Conservation (phyloP, 352 stramenopile genomes). For the Pythium myriotylum region DNA sequence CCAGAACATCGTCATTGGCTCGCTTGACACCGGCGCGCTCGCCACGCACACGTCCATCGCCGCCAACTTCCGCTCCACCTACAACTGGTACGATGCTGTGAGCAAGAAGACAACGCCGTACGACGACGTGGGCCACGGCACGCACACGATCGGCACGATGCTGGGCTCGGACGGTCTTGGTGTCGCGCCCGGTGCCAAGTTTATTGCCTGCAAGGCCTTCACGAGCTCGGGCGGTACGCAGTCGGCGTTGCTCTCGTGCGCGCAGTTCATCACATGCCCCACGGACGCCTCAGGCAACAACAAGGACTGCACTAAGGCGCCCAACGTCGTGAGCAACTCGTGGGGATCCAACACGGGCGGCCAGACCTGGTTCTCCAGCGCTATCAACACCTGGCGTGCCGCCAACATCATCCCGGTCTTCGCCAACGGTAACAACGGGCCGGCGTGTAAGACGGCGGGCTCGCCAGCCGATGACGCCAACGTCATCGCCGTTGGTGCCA, state of each 20-base stretch:
- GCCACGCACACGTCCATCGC: slow-evolving; percentile 31
- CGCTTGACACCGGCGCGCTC: slow-evolving; percentile 37
- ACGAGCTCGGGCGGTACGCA: slow-evolving; percentile 12
- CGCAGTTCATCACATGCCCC: slow-evolving; percentile 32
- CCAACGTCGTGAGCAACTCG: slow-evolving; percentile 38
- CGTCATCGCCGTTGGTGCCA: slow-evolving; percentile 30
- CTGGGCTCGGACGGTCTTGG: slow-evolving; percentile 35
- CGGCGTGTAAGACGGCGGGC: background rate
- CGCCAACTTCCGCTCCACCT: slow-evolving; percentile 29
- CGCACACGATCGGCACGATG: slow-evolving; percentile 32
- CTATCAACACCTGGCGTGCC: background rate
- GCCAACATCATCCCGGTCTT: background rate
- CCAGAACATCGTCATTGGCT: slow-evolving; percentile 30
- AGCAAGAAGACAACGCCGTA: slow-evolving; percentile 18
- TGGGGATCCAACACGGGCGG: slow-evolving; percentile 26
- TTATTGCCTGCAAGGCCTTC: background rate
- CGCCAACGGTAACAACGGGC: slow-evolving; percentile 13
- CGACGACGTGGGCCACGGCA: slow-evolving; percentile 31
- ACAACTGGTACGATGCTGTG: slow-evolving; percentile 37
- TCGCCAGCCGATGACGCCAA: slow-evolving; percentile 22
- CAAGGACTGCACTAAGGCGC: slow-evolving; percentile 38
- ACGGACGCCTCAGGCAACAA: slow-evolving; percentile 22
- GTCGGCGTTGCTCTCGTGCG: slow-evolving; percentile 29
- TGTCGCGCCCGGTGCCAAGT: slow-evolving; percentile 32
- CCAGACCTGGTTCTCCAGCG: slow-evolving; percentile 12